Percentiles rank a stretch among this genome's conserved stretches.
Conservation (phyloP, 2,329 filamentous ascomycete genomes). For the Nannizziopsis arthrosporioides region DNA sequence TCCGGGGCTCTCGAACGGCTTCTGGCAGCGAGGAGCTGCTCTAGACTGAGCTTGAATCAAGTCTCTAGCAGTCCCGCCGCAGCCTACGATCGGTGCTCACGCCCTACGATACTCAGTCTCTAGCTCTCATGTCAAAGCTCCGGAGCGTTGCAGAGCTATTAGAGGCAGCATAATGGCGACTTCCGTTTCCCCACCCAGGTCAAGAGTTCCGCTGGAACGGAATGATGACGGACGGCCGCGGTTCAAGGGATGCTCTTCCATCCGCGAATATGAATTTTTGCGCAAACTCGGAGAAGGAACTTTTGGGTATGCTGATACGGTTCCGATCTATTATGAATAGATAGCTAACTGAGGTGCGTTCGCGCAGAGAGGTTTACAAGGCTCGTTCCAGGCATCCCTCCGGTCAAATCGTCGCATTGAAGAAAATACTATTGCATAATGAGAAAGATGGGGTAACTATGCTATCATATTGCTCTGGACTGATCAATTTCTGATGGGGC, state of each 20-base stretch:
- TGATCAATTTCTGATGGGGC: neutral
- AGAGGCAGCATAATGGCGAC: slow-evolving; percentile 22
- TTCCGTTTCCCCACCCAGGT: slow-evolving; percentile 19
- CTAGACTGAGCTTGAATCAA: neutral
- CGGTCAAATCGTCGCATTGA: slow-evolving; percentile 69
- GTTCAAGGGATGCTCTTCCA: slow-evolving; percentile 68
- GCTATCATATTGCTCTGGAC: neutral
- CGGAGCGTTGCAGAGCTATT: neutral
- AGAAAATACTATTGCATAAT: slow-evolving; percentile 99
- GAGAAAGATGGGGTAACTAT: slow-evolving; percentile 79
- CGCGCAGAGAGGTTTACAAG: slow-evolving; percentile 70
- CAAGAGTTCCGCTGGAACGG: slow-evolving; percentile 35
- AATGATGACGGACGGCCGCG: slow-evolving; percentile 40
- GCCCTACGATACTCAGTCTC: too few species aligned
- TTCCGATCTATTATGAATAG: slow-evolving; percentile 3
- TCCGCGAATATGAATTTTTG: slow-evolving; percentile 32
- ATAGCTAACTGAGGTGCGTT: slow-evolving; percentile 11
- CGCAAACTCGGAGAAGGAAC: slow-evolving; percentile 76
- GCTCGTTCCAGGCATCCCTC: slow-evolving; percentile 66
- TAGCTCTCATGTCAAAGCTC: neutral
- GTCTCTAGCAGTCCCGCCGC: neutral
- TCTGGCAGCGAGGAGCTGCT: too few species aligned
- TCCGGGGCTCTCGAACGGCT: too few species aligned
- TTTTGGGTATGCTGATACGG: slow-evolving; percentile 55
- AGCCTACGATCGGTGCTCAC: neutral